Conservation (phyloP, 352 stramenopile species). For the Phytophthora nicotianae region DNA sequence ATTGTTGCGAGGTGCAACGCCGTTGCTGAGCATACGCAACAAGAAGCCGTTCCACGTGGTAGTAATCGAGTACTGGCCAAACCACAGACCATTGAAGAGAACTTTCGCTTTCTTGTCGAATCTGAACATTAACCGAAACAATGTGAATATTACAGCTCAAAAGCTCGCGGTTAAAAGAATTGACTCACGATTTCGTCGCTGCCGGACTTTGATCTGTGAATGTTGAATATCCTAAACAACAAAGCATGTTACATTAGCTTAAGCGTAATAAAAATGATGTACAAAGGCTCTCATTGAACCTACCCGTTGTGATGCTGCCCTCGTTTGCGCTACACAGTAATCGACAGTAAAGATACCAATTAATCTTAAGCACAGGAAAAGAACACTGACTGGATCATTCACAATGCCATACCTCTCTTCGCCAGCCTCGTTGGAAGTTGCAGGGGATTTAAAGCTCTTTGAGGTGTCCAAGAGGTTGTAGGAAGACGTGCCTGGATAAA, state of each 20-base stretch:
- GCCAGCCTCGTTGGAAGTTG: slow-evolving; percentile 5
- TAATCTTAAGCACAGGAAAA: background rate
- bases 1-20: slow-evolving; percentile 70
- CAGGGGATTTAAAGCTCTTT: slow-evolving; percentile 6
- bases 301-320: slow-evolving; percentile 25
- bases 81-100: slow-evolving; percentile 62
- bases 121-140: slow-evolving; percentile 11
- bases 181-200: slow-evolving; percentile 30
- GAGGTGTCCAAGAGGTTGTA: slow-evolving; percentile 29
- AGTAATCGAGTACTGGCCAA: slow-evolving; percentile 68
- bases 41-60: slow-evolving; percentile 58
- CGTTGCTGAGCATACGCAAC: slow-evolving; percentile 61
- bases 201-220: slow-evolving; percentile 30
- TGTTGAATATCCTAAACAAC: slow-evolving; percentile 42
- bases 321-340: slow-evolving; percentile 7
- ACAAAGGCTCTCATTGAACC: background rate
- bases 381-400: background rate
- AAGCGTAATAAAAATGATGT: background rate
- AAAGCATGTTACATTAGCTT: slow-evolving; percentile 8
- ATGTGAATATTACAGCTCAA: slow-evolving; percentile 7
- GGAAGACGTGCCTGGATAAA: slow-evolving; percentile 82
- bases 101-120: slow-evolving; percentile 48
- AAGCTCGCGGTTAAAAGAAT: background rate
- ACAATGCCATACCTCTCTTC: slow-evolving; percentile 14
- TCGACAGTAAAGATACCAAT: slow-evolving; percentile 1